Conservation (phyloP, 345 rosid genomes). For the Populus tremula region DNA sequence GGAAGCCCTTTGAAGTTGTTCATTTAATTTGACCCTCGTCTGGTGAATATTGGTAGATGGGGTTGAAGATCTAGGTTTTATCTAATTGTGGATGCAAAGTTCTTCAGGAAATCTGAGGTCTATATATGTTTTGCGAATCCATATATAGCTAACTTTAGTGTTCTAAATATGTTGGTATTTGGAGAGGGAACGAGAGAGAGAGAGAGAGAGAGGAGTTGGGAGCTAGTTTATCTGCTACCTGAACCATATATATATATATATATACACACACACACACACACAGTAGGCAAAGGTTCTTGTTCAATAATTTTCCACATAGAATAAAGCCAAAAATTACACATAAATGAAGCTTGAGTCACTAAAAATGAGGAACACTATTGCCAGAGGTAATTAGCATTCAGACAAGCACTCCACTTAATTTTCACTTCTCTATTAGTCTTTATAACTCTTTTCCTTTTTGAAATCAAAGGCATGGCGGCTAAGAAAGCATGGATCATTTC, state of each 20-base stretch:
- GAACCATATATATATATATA: constrained; percentile 13
- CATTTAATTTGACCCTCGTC: constrained; percentile 23
- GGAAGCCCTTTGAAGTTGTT: not conserved
- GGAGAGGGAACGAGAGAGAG: not conserved
- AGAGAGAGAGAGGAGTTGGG: constrained; percentile 6
- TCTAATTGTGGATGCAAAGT: constrained; percentile 7
- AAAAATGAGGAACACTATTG: constrained; percentile 8
- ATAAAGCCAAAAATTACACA: constrained; percentile 21
- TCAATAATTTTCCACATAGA: constrained; percentile 17
- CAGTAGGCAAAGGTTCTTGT: not conserved
- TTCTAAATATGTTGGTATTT: not conserved
- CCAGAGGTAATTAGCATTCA: not conserved
- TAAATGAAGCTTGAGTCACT: constrained; percentile 12
- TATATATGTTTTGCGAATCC: not conserved
- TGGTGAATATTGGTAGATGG: constrained; percentile 19
- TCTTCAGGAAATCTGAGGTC: not conserved
- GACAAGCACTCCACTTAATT: not conserved
- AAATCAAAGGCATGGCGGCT: too few relatives aligned
- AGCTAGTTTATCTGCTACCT: constrained; percentile 11
- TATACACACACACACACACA: too few relatives aligned
- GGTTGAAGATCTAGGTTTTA: constrained; percentile 35
- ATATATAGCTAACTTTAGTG: not conserved
- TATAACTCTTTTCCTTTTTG: too few relatives aligned
- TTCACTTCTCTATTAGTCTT: too few relatives aligned
- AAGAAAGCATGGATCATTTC: not conserved